Conservation (phyloP, 1,284 basidiomycete species). For the Abortiporus biennis region DNA sequence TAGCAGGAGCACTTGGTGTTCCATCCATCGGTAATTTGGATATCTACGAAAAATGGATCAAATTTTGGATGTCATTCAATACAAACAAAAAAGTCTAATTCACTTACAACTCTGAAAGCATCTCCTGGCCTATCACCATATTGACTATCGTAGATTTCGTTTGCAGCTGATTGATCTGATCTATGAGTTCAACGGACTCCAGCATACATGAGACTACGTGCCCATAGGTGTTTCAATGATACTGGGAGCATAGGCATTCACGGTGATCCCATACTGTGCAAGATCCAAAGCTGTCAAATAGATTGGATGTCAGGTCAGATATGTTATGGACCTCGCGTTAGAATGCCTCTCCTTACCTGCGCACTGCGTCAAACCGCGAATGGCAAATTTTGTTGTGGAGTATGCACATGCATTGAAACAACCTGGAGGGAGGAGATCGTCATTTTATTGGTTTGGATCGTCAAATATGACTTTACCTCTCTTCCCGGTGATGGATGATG, state of each 20-base stretch:
- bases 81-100: not conserved
- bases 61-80: conserved; percentile 4
- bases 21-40: not conserved
- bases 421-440: conserved; percentile 1
- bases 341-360: no score
- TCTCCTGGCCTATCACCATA: no score
- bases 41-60: not conserved
- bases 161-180: no score
- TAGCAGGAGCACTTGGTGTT: conserved; percentile 2
- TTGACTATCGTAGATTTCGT: no score
- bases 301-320: conserved; percentile 5
- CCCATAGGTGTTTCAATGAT: conserved; percentile 18
- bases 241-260: conserved; percentile 23
- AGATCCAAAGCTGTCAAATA: conserved; percentile 15
- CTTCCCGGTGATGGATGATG: no score
- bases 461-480: no score
- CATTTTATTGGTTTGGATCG: no score
- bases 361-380: conserved; percentile 20
- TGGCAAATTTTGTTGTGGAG: conserved; percentile 20
- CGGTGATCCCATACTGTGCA: conserved; percentile 17
- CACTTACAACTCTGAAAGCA: not conserved
- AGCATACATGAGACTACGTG: conserved; percentile 5
- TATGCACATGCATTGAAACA: conserved; percentile 2
- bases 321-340: no score
- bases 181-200: no score